Base-by-base conservation (phyloP, 495 filamentous ascomycete species). In the Lineolata rhizophorae region DNA sequence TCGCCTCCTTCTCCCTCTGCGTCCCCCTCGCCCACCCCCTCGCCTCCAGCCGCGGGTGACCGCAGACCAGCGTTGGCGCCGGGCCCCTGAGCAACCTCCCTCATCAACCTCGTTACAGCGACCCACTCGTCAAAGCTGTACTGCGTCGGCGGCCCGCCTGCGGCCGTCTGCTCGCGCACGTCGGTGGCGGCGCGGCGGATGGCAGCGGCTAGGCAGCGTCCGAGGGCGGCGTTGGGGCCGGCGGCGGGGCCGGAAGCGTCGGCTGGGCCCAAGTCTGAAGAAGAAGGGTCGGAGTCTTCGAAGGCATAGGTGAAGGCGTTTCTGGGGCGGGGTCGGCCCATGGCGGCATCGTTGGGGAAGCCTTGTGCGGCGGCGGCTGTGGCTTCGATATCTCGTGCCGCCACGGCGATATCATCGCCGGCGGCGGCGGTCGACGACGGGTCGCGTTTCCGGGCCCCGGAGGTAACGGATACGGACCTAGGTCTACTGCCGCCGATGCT, bases 81-180 rank as follows among this genome's bases (percentile, higher is more conserved):
- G n/a, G n/a, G n/a, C n/a, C n/a, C n/a, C 5, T 27, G 25, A 13
- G 61, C 44, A 2, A 61, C 67, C 38, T 71, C 70, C 3, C 62
- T 58, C 19, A 74, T 73, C 29, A 75, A 40, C 12, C 58, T 56
- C 14, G 65, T 70, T 20, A 64, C 66, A 28, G 68, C 59, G 8
- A 64, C 67, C 70, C 70, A 75, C 41, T 75, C 68, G 38, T 72
- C 69, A 36, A 71, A 75, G 3, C 35, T 47, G 38, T 75, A 75
- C 12, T 50, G 43, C 36, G 60, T 64, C 1, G 43, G 46, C 17
- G 54, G 44, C 1, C 73, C 60, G 16, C 58, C 43, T 3, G 62
- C 56, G 3, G 55, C 54, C 16, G 41, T 41, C 5, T 20, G 36
- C 6, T 18, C 18, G 5, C 12, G 31, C 3, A 30, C 35, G 5